These are phyloP conservation scores for Hymenoscyphus albidus DNA, from an alignment of 2,329 filamentous ascomycete genomes.

Conservation along the genomic window DNA sequence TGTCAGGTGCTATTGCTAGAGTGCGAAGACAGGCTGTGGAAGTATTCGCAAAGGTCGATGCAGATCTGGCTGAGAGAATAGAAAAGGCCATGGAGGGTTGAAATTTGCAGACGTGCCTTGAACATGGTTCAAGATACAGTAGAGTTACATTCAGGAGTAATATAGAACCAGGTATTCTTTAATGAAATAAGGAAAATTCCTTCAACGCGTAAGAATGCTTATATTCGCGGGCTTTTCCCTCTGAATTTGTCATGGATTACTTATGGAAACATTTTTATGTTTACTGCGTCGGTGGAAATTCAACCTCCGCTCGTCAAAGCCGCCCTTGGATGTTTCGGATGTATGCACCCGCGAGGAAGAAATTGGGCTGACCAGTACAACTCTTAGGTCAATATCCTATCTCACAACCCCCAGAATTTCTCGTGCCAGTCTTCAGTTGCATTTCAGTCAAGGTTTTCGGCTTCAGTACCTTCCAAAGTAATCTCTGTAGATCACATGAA, in stretches of 20 bases:
- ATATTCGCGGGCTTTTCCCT: no score
- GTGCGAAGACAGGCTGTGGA: conserved; percentile 11
- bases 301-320: no score
- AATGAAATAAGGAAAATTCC: no score
- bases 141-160: no score
- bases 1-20: conserved; percentile 7
- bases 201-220: no score
- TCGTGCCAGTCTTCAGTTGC: background rate
- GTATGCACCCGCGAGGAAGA: background rate
- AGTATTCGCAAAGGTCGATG: conserved; percentile 11
- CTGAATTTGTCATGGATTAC: no score
- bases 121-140: no score
- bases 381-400: background rate
- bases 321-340: background rate
- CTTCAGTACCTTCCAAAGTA: background rate
- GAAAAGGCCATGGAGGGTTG: background rate
- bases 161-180: no score
- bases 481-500: background rate
- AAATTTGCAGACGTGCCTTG: background rate
- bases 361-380: background rate
- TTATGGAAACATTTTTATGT: no score
- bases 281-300: no score
- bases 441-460: background rate
- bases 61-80: conserved; percentile 8
- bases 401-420: background rate